Base-by-base conservation (phyloP, 768 basidiomycete species). In the Trametes villosa region DNA sequence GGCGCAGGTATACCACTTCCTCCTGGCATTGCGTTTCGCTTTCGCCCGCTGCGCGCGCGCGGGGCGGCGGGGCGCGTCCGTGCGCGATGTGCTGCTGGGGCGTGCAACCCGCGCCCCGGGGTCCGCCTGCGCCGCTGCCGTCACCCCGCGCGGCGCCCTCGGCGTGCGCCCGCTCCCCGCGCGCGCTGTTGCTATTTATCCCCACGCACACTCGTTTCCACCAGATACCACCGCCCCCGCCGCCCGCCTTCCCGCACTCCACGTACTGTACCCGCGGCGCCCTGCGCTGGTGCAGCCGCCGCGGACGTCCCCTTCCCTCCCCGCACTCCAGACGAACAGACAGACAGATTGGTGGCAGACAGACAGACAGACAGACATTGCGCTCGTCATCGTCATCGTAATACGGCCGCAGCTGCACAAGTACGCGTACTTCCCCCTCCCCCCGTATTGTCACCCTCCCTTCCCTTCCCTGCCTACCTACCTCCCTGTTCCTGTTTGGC, bases 1-100 rank as follows among this genome's bases (percentile, higher is more conserved):
- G 48, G 31, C 11, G 18, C 13, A 15, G 45, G 17, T 55, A 61
- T 61, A 61, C 60, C 60, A 36, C 48, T 55, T 55, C 60, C 53
- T 60, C 60, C 59, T 48, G 33, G 24, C 47, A 44, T 61, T 50
- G 24, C 34, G 49, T 41, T 59, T 53, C 45, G 45, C 41, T 59
- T 53, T 47, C 48, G 26, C 33, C 27, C 46, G 56, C 47, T 47
- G 29, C 22, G 34, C 30, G 33, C 22, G 18, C 53, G 22, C 20
- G 24, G 53, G n/a, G 29, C 29, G 47, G 29, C 47, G 29, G 17
- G 38, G 30, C 26, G 54, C 17, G 11, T n/a, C n/a, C n/a, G n/a
- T n/a, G n/a, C n/a, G n/a, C n/a, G n/a, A n/a, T n/a, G n/a, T n/a
- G n/a, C n/a, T n/a, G n/a, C n/a, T n/a, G n/a, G n/a, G n/a, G n/a